Conservation (phyloP, 2,329 filamentous ascomycete genomes). For the Trichoderma aggressivum region DNA sequence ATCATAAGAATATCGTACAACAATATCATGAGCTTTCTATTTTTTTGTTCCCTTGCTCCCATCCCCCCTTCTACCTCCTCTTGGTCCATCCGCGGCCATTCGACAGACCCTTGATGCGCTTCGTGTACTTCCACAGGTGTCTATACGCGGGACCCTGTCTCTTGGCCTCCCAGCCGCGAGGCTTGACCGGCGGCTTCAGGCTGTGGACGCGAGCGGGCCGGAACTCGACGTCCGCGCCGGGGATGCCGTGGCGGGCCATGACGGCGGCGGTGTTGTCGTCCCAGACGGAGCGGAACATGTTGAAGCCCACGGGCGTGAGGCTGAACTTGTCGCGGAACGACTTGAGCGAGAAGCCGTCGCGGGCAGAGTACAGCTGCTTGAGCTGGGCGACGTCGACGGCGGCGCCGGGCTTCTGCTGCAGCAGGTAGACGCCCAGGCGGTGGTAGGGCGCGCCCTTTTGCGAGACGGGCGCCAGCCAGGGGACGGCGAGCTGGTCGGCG, state of each 20-base stretch:
- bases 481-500: conserved; percentile 63
- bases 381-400: conserved; percentile 56
- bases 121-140: conserved; percentile 62
- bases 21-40: conserved; percentile 17
- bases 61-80: conserved; percentile 31
- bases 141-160: conserved; percentile 62
- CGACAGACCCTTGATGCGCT: conserved; percentile 50
- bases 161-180: conserved; percentile 65
- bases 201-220: conserved; percentile 73
- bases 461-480: conserved; percentile 82
- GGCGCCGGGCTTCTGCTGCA: conserved; percentile 69
- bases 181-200: conserved; percentile 59
- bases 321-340: conserved; percentile 68
- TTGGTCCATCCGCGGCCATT: conserved; percentile 43
- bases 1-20: conserved; percentile 15
- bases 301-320: conserved; percentile 73
- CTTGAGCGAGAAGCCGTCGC: conserved; percentile 72
- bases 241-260: conserved; percentile 74
- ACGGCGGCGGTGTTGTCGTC: conserved; percentile 84
- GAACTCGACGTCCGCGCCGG: conserved; percentile 79
- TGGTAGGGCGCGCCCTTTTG: conserved; percentile 93
- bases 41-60: not conserved
- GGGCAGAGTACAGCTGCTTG: conserved; percentile 48
- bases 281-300: conserved; percentile 85
- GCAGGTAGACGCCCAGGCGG: conserved; percentile 75